Evolutionary conservation across 2,329 filamentous ascomycete genomes (phyloP).

Genomic region (Trichophaea hybrida): DNA sequence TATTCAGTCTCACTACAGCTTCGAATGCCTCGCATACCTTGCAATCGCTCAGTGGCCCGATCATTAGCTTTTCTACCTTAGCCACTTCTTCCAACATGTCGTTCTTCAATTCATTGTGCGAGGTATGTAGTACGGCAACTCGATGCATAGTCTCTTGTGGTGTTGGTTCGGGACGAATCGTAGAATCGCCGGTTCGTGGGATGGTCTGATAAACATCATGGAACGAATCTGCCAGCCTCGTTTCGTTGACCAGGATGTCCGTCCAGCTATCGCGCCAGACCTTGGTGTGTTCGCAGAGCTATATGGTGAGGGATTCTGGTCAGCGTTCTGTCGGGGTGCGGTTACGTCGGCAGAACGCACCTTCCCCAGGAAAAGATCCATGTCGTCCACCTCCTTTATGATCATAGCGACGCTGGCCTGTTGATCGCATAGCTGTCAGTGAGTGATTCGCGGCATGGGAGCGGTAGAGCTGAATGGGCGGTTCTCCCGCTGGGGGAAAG

Average conservation of each 20-base stretch:
- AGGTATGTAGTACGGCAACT: slow-evolving; percentile 48
- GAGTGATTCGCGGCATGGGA: not conserved
- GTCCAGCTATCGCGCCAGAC: slow-evolving; percentile 69
- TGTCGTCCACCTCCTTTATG: slow-evolving; percentile 66
- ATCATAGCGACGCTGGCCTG: slow-evolving; percentile 53
- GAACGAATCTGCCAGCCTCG: slow-evolving; percentile 51
- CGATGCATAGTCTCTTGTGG: slow-evolving; percentile 49
- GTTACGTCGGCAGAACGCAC: slow-evolving; percentile 34
- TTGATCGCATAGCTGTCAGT: not conserved
- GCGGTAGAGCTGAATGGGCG: not conserved
- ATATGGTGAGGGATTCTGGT: not conserved
- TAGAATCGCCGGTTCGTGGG: slow-evolving; percentile 46
- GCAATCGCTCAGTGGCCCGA: slow-evolving; percentile 39
- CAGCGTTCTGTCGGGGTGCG: too few relatives aligned
- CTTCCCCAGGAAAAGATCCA: slow-evolving; percentile 57
- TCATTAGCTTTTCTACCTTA: slow-evolving; percentile 54
- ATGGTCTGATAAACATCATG: slow-evolving; percentile 65
- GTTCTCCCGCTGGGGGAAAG: not conserved
- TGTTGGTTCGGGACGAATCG: slow-evolving; percentile 41
- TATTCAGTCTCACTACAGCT: not conserved
- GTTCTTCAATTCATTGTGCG: slow-evolving; percentile 54
- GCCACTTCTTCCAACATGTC: slow-evolving; percentile 59
- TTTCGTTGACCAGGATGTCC: slow-evolving; percentile 53
- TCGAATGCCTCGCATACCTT: slow-evolving; percentile 9
- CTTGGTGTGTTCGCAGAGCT: slow-evolving; percentile 64